These are phyloP conservation scores for Centrapalus pauciflorus DNA, from an alignment of 129 eudicot species.

Conservation along the genomic window DNA sequence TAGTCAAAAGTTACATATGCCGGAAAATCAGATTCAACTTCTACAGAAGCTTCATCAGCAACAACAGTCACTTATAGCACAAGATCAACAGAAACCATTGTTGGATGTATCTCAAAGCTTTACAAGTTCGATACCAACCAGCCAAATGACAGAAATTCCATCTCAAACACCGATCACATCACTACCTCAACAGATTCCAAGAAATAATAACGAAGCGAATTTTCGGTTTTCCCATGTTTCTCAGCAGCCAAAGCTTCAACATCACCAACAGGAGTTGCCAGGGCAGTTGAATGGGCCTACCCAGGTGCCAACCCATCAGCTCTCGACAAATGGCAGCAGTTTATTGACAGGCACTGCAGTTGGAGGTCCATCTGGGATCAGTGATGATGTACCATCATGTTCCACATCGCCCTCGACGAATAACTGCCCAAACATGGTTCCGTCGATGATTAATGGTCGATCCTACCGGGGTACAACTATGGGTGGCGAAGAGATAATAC, in stretches of 20 bases:
- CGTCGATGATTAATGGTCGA: conserved; percentile 42
- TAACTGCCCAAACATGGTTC: conserved; percentile 46
- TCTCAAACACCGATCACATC: not conserved
- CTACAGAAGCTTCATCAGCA: conserved; percentile 70
- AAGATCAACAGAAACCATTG: conserved; percentile 52
- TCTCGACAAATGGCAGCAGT: conserved; percentile 50
- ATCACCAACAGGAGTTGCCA: conserved; percentile 30
- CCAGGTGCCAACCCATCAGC: conserved; percentile 39
- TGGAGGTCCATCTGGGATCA: conserved; percentile 60
- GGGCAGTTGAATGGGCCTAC: conserved; percentile 26
- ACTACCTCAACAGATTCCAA: conserved; percentile 38
- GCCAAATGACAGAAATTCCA: conserved; percentile 41
- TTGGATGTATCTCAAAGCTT: conserved; percentile 32
- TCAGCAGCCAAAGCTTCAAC: conserved; percentile 49
- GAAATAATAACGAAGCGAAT: conserved; percentile 41
- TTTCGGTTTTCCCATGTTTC: conserved; percentile 52
- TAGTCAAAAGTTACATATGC: conserved; percentile 50
- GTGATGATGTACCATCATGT: conserved; percentile 89
- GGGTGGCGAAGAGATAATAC: conserved; percentile 50
- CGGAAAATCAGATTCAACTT: conserved; percentile 30
- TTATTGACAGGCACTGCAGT: conserved; percentile 51
- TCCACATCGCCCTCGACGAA: conserved; percentile 93
- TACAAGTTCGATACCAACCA: conserved; percentile 36
- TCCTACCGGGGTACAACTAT: conserved; percentile 24
- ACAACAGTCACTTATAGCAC: conserved; percentile 57